Evolutionary conservation across 768 basidiomycete species (phyloP).

Genomic region (Saitozyma sp.): DNA sequence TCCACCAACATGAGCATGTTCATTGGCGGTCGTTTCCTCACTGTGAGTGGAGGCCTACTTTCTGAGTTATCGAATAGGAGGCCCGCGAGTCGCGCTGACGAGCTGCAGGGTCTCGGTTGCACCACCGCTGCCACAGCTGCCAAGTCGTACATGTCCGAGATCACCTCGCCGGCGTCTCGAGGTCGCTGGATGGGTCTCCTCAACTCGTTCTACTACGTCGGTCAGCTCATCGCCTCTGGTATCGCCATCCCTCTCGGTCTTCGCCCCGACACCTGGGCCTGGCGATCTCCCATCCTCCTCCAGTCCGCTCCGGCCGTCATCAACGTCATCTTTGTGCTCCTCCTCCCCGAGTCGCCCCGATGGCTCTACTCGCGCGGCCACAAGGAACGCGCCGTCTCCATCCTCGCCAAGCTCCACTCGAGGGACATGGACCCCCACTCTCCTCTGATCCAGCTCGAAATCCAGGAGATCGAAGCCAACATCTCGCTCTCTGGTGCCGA

Average conservation of each 20-base stretch:
- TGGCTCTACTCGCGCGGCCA: slow-evolving; percentile 59
- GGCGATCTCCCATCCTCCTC: slow-evolving; percentile 58
- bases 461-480: slow-evolving; percentile 61
- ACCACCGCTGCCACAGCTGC: slow-evolving; percentile 44
- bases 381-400: slow-evolving; percentile 54
- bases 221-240: slow-evolving; percentile 25
- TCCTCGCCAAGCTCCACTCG: slow-evolving; percentile 60
- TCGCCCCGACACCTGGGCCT: slow-evolving; percentile 6
- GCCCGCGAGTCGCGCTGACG: slow-evolving; percentile 50
- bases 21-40: slow-evolving; percentile 60
- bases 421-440: slow-evolving; percentile 57
- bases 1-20: slow-evolving; percentile 52
- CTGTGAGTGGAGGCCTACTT: slow-evolving; percentile 56
- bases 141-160: slow-evolving; percentile 60
- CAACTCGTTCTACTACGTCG: slow-evolving; percentile 32
- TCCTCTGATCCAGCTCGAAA: slow-evolving; percentile 59
- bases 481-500: slow-evolving; percentile 55
- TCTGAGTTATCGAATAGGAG: slow-evolving; percentile 51
- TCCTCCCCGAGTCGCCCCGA: slow-evolving; percentile 60
- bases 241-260: slow-evolving; percentile 23
- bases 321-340: slow-evolving; percentile 57
- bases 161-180: slow-evolving; percentile 58
- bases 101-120: slow-evolving; percentile 14
- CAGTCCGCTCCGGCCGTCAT: slow-evolving; percentile 59
- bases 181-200: slow-evolving; percentile 60